Evolutionary conservation across 345 rosid genomes (phyloP).

Genomic region (Acer yangbiense): DNA sequence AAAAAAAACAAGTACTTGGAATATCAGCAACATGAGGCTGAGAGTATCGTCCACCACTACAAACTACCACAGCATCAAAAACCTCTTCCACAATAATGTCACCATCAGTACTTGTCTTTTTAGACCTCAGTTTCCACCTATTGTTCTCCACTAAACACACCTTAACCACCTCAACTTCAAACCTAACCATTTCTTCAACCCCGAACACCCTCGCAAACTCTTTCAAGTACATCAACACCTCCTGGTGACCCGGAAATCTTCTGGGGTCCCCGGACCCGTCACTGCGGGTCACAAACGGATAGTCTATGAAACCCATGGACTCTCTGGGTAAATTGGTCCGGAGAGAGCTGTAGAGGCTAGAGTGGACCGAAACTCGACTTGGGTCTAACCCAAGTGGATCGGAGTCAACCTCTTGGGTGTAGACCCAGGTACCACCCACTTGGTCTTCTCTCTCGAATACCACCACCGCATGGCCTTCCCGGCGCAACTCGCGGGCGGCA

Average conservation of each 20-base stretch:
- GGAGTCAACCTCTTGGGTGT: slow-evolving; percentile 15
- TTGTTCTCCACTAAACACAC: slow-evolving; percentile 37
- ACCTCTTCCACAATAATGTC: slow-evolving; percentile 32
- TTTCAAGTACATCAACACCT: slow-evolving; percentile 62
- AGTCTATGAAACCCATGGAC: slow-evolving; percentile 33
- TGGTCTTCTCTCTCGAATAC: slow-evolving; percentile 27
- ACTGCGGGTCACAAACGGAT: slow-evolving; percentile 6
- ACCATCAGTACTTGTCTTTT: slow-evolving; percentile 18
- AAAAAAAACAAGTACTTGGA: slow-evolving; percentile 13
- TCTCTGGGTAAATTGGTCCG: slow-evolving; percentile 31
- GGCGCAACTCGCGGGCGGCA: slow-evolving; percentile 31
- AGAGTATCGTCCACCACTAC: slow-evolving; percentile 60
- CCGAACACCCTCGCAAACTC: slow-evolving; percentile 66
- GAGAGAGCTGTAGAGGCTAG: slow-evolving; percentile 30
- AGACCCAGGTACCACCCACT: slow-evolving; percentile 1
- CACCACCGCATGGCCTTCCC: slow-evolving; percentile 34
- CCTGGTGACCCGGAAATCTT: slow-evolving; percentile 47
- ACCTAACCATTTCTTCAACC: slow-evolving; percentile 61
- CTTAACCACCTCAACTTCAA: slow-evolving; percentile 56
- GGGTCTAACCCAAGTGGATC: slow-evolving; percentile 32
- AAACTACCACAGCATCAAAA: slow-evolving; percentile 73
- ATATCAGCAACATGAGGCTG: slow-evolving; percentile 70
- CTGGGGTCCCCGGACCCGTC: slow-evolving; percentile 19
- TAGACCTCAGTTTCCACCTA: slow-evolving; percentile 64
- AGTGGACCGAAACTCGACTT: slow-evolving; percentile 17